Evolutionary conservation across 202 grass and related monocot species (phyloP), one percentile per base, ranked within the genome.

Genomic region (Eragrostis tef): DNA sequence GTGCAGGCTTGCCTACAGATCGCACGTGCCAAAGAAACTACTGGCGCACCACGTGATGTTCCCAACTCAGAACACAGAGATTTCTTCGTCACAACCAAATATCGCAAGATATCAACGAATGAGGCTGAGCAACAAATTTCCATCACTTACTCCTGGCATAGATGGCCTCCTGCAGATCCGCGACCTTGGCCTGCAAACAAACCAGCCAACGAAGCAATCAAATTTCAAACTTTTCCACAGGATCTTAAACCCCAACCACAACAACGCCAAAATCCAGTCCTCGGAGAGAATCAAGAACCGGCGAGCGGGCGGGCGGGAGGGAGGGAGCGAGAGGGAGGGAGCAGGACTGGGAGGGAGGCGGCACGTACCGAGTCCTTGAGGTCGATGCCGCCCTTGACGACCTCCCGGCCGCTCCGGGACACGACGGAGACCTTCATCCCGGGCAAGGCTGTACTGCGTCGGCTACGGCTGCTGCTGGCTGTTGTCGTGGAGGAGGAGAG

Each of bases 131-230:
- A 6, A 6, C 31, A 21, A 45, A 16, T 26, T 25, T 47, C 0
- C 13, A 29, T 4, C 19, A 87, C 92, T 66, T 90, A 95, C 92
- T 93, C 79, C 82, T 83, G 45, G 85, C 84, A 83, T 93, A 56
- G 81, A 98, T 90, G 62, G 88, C 88, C 70, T 86, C 90, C 83
- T 94, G 95, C 57, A 98, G 86, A 91, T 94, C 90, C 86, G 80
- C 85, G 45, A 99, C 96, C 70, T 90, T 95, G 65, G 96, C 96
- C 96, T 99, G 96, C 43, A 26, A 83, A 79, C 0, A 9, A 45
- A n/a, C 29, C 1, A 31, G 36, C n/a, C 66, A n/a, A 68, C 20
- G 34, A 85, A 47, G 57, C 26, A 54, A 41, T 12, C 69, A 43
- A 83, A 83, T 46, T 20, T 65, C 11, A 44, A 54, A 17, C 12